Evolutionary conservation across 495 filamentous ascomycete genomes (phyloP), one percentile per base, ranked within the genome.

Genomic region (Aspergillus conjunctus): DNA sequence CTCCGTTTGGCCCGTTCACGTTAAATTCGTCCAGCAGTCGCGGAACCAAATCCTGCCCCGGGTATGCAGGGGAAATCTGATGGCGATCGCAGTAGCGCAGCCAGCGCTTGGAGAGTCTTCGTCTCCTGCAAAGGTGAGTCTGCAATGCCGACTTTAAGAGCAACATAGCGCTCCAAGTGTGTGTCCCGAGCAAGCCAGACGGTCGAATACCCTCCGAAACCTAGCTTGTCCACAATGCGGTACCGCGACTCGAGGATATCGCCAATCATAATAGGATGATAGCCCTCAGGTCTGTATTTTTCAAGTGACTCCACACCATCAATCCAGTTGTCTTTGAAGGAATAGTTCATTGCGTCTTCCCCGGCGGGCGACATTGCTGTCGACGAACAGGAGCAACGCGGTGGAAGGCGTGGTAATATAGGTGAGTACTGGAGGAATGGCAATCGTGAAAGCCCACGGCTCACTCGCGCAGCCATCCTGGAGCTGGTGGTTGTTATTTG

Each of bases 121-220:
- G 58, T 62, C 33, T 73, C 67, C 11, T 46, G 54, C 3, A 12
- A 30, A 56, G 39, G 0, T 9, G 67, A 44, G 43, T 68, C 44
- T 39, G 72, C 66, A 54, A 69, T 68, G 44, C 56, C 51, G 17
- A 77, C 65, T 52, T 74, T 79, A 8, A 75, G 31, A 45, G 73
- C 69, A 58, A 75, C 68, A 60, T 75, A 79, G 5, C 39, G 54
- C 15, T 67, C 37, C 26, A 65, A 59, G 50, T 41, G 43, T 45
- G 62, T 66, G 39, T 87, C 81, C 3, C 65, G 75, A 32, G 80
- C 82, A 39, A 87, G 76, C 83, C 82, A 87, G 51, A 83, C 77
- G 2, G 77, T 85, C 5, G 75, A 79, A 60, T 76, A 82, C 7
- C 76, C 75, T 8, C 83, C 81, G 51, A 68, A 77, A 1, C 81